Evolutionary conservation across 1,139 yeast genomes (phyloP).

Genomic region (Taiozyma sp.): DNA sequence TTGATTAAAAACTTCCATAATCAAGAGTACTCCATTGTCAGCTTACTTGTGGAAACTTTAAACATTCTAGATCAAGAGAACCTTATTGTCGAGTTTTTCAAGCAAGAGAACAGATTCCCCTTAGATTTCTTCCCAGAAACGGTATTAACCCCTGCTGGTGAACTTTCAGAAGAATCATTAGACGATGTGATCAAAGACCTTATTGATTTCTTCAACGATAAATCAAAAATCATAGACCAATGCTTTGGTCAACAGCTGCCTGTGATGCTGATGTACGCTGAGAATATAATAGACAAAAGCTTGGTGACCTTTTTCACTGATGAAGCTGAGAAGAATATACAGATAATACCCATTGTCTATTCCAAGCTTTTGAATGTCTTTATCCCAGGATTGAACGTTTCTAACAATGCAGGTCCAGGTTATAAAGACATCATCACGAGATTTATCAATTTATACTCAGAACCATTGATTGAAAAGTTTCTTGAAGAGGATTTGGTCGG

Average conservation of each 20-base stretch:
- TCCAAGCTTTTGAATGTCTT: slow-evolving; percentile 20
- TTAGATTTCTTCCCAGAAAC: slow-evolving; percentile 27
- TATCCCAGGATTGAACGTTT: slow-evolving; percentile 23
- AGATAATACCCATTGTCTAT: slow-evolving; percentile 28
- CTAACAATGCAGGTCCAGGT: slow-evolving; percentile 28
- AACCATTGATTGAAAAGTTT: slow-evolving; percentile 33
- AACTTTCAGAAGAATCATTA: slow-evolving; percentile 26
- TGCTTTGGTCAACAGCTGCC: slow-evolving; percentile 31
- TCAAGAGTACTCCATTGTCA: slow-evolving; percentile 38
- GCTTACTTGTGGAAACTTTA: slow-evolving; percentile 32
- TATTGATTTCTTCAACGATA: slow-evolving; percentile 26
- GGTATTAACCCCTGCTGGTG: slow-evolving; percentile 25
- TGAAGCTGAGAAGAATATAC: slow-evolving; percentile 46
- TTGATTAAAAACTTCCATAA: slow-evolving; percentile 56
- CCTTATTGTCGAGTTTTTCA: slow-evolving; percentile 40
- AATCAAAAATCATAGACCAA: slow-evolving; percentile 28
- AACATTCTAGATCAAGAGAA: slow-evolving; percentile 35
- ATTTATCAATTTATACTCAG: slow-evolving; percentile 30
- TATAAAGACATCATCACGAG: slow-evolving; percentile 25
- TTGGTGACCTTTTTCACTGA: slow-evolving; percentile 41
- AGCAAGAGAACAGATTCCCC: slow-evolving; percentile 39
- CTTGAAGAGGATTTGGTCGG: slow-evolving; percentile 33
- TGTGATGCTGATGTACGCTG: slow-evolving; percentile 30
- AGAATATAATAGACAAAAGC: slow-evolving; percentile 31
- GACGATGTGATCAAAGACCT: slow-evolving; percentile 21